Evolutionary conservation across 2,329 filamentous ascomycete genomes (phyloP).

Genomic region (Sordariomycetes sp.): DNA sequence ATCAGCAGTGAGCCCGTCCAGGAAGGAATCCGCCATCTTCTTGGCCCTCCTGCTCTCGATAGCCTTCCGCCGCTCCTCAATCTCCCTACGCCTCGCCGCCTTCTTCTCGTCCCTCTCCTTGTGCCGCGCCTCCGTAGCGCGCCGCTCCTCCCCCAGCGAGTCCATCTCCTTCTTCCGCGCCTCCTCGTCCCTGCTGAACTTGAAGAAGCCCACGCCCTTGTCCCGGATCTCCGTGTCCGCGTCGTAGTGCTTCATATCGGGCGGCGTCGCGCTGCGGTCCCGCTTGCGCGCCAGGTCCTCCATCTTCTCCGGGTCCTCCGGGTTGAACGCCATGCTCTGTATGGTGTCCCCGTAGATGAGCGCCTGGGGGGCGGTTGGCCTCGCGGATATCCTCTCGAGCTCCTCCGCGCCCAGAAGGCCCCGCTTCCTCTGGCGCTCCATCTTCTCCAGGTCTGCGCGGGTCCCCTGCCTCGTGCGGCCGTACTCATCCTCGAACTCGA

Average conservation of each 20-base stretch:
- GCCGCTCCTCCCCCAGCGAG: slow-evolving; percentile 54
- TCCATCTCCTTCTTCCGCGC: slow-evolving; percentile 62
- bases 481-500: slow-evolving; percentile 89
- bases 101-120: slow-evolving; percentile 38
- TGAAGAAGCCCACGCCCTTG: slow-evolving; percentile 86
- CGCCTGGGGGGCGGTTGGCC: slow-evolving; percentile 53
- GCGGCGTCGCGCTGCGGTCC: slow-evolving; percentile 71
- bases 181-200: slow-evolving; percentile 70
- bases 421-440: slow-evolving; percentile 45
- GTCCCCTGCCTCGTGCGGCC: slow-evolving; percentile 72
- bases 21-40: slow-evolving; percentile 62
- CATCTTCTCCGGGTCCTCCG: slow-evolving; percentile 64
- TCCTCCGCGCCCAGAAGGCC: slow-evolving; percentile 46
- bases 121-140: slow-evolving; percentile 56
- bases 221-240: slow-evolving; percentile 72
- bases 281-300: slow-evolving; percentile 65
- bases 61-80: slow-evolving; percentile 52
- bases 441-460: slow-evolving; percentile 52
- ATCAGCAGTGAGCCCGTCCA: slow-evolving; percentile 39
- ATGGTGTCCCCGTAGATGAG: slow-evolving; percentile 81
- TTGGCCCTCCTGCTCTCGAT: slow-evolving; percentile 52
- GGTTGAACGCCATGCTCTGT: slow-evolving; percentile 74
- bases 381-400: slow-evolving; percentile 57
- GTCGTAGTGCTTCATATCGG: slow-evolving; percentile 75
- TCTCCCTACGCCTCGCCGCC: slow-evolving; percentile 46